Conservation (phyloP, 352 stramenopile species). For the Blastocystis sp. region DNA sequence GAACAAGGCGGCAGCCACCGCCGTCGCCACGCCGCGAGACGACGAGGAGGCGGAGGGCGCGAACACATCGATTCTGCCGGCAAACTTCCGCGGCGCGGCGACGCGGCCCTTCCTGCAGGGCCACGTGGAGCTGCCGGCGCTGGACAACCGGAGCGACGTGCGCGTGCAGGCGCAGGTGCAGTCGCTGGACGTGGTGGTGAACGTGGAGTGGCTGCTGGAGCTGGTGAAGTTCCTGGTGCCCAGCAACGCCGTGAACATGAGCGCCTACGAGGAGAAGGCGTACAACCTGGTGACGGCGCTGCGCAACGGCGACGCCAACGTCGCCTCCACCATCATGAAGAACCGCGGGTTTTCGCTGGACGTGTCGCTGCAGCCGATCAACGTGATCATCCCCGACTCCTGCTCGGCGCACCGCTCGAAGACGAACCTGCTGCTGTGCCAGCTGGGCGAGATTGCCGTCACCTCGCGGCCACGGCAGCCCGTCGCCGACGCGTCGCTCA, state of each 20-base stretch:
- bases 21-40: not conserved
- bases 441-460: conserved; percentile 35
- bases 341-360: conserved; percentile 47
- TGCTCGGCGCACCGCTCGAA: conserved; percentile 45
- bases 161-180: not conserved
- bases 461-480: not conserved
- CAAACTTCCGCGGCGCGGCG: not conserved
- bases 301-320: conserved; percentile 28
- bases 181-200: conserved; percentile 45
- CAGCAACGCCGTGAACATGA: conserved; percentile 51
- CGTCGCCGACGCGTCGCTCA: not conserved
- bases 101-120: conserved; percentile 28
- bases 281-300: conserved; percentile 55
- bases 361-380: conserved; percentile 19
- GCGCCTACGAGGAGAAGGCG: conserved; percentile 62
- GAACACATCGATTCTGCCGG: not conserved
- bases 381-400: conserved; percentile 51
- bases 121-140: conserved; percentile 49
- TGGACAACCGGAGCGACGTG: conserved; percentile 35
- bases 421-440: conserved; percentile 17
- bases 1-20: not conserved
- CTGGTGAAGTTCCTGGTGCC: conserved; percentile 52
- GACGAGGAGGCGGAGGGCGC: not conserved
- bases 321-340: not conserved
- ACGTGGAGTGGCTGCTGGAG: conserved; percentile 48